phyloP scores from a whole-genome alignment of 495 filamentous ascomycete genomes.

The Talaromyces thailandensis region DNA sequence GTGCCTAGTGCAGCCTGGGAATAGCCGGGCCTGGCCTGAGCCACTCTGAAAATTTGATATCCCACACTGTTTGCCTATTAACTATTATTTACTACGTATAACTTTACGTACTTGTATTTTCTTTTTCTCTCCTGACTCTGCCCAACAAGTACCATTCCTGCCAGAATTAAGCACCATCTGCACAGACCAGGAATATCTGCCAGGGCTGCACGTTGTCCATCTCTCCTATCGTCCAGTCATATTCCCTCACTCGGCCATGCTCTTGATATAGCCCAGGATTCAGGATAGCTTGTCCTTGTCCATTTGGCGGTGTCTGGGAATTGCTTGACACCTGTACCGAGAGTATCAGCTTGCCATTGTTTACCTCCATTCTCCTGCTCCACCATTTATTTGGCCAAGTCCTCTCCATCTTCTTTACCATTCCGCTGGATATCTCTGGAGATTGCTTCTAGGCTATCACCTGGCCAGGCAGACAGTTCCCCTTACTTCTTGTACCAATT shows the following conservation, averaged over 20 bases:
- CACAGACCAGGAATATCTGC: neutral
- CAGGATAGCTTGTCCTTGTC: neutral
- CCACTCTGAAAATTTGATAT: slow-evolving; percentile 1
- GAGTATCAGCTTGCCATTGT: neutral
- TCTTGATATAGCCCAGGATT: slow-evolving; percentile 1
- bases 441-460: neutral
- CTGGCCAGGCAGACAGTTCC: neutral
- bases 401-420: neutral
- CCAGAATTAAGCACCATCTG: neutral
- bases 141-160: no score
- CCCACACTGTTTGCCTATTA: neutral
- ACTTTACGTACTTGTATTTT: no score
- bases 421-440: neutral
- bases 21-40: neutral
- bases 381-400: neutral
- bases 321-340: neutral
- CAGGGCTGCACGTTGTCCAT: neutral
- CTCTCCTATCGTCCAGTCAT: neutral
- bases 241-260: neutral
- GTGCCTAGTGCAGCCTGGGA: neutral
- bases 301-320: slow-evolving; percentile 4
- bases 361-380: neutral
- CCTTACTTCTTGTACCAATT: slow-evolving; percentile 6
- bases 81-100: no score
- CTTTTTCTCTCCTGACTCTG: neutral